Percentiles rank a stretch among this genome's conserved stretches.
phyloP scores from a whole-genome alignment of 1,284 basidiomycete species.

The Sphaerobolus stellatus region DNA sequence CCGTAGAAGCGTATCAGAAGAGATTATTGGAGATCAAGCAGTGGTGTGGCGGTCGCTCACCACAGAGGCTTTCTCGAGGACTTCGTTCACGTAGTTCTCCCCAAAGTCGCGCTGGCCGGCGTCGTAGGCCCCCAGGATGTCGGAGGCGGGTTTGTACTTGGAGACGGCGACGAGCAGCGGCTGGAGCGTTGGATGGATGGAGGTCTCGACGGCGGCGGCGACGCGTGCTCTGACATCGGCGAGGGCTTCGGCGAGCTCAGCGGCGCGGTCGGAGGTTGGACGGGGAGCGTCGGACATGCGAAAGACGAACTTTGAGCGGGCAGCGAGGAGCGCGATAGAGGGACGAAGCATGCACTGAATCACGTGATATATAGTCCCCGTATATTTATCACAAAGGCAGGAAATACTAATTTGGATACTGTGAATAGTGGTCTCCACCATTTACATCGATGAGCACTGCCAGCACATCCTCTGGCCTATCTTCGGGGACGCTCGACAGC shows the following conservation, averaged over 20 bases:
- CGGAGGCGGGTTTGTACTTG: slow-evolving; percentile 89
- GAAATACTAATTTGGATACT: too few relatives aligned
- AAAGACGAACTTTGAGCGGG: not conserved
- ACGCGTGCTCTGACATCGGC: slow-evolving; percentile 51
- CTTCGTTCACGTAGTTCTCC: slow-evolving; percentile 96
- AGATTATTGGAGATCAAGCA: slow-evolving; percentile 9
- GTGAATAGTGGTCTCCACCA: too few relatives aligned
- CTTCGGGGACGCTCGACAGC: too few relatives aligned
- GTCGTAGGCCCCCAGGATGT: slow-evolving; percentile 82
- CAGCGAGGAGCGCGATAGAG: too few relatives aligned
- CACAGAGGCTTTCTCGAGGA: slow-evolving; percentile 83
- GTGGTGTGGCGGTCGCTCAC: slow-evolving; percentile 41
- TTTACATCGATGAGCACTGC: too few relatives aligned
- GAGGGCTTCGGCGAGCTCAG: slow-evolving; percentile 54
- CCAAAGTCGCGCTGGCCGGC: slow-evolving; percentile 89
- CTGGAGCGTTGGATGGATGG: slow-evolving; percentile 15
- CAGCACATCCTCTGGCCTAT: too few relatives aligned
- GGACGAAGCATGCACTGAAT: too few relatives aligned
- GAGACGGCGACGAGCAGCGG: slow-evolving; percentile 83
- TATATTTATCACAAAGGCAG: too few relatives aligned
- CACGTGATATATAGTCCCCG: too few relatives aligned
- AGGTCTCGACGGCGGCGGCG: slow-evolving; percentile 32
- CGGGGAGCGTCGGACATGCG: slow-evolving; percentile 4
- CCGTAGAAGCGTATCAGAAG: slow-evolving; percentile 6
- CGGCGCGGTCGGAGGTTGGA: slow-evolving; percentile 31